Conservation (phyloP, 1,284 basidiomycete species). For the Coniophora puteana region DNA sequence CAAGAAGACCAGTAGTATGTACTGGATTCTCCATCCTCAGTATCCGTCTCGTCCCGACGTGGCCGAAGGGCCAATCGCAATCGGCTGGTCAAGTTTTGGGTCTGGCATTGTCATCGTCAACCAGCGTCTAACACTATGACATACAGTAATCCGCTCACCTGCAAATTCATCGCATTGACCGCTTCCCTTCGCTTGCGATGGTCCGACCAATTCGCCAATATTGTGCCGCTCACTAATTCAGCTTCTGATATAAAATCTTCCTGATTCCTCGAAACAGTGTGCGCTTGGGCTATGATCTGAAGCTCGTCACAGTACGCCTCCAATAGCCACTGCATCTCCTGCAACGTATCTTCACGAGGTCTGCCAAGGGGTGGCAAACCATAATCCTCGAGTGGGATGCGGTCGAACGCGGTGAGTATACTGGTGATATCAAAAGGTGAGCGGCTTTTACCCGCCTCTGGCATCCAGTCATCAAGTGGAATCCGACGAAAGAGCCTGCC, state of each 20-base stretch:
- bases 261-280: constrained; percentile 31
- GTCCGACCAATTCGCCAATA: constrained; percentile 38
- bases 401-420: constrained; percentile 20
- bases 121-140: neutral
- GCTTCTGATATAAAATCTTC: constrained; percentile 33
- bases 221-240: constrained; percentile 41
- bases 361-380: constrained; percentile 23
- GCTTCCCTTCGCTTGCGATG: constrained; percentile 34
- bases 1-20: too few relatives aligned
- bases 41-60: constrained; percentile 21
- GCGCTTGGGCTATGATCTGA: constrained; percentile 29
- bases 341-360: constrained; percentile 22
- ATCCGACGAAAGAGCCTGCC: constrained; percentile 32
- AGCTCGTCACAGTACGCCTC: constrained; percentile 32
- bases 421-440: constrained; percentile 25
- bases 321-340: constrained; percentile 33
- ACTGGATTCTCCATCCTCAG: constrained; percentile 18
- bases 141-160: constrained; percentile 21
- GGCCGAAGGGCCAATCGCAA: constrained; percentile 31
- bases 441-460: constrained; percentile 17
- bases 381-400: constrained; percentile 20
- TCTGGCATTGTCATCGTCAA: neutral
- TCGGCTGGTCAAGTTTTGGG: constrained; percentile 30
- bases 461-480: constrained; percentile 27
- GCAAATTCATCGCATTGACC: constrained; percentile 38